Evolutionary conservation across 352 stramenopile genomes (phyloP), one percentile per base, ranked within the genome.

Genomic region (Pythium grandisporangium): DNA sequence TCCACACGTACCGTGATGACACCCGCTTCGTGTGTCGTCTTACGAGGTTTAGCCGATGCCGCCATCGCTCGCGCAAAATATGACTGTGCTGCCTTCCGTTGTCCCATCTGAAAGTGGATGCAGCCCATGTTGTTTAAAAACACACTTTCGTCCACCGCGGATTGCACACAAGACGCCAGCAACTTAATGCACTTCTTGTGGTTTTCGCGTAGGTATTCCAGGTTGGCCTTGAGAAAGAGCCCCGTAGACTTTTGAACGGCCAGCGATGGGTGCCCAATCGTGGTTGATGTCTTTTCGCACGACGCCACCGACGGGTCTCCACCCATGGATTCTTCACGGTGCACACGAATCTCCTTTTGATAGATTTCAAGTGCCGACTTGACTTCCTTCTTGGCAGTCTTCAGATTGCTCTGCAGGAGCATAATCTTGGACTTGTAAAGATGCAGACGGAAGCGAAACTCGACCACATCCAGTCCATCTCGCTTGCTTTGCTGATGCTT

Each of bases 141-240:
- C 51, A 92, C 63, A 58, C 73, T 87, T 63, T 91, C 80, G 41
- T 81, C 82, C 20, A 93, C 75, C 11, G 80, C 72, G 38, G 81
- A 59, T 54, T 87, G 71, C 64, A 80, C 84, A 67, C 80, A 93
- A 30, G 83, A 95, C 37, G 82, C 84, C 42, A 96, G 61, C 46
- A 96, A 67, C 71, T 96, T 96, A 61, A 96, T 89, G 49, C 78
- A 93, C 66, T 96, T 96, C 62, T 93, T 94, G 67, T 95, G 94
- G 59, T 96, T 96, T 52, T 85, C 83, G 40, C 89, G 77, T 66
- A 97, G 76, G 80, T 96, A 95, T 70, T 96, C 88, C 45, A 96
- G 65, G 46, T 97, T 95, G 12, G 88, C 88, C 63, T 95, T 96
- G 22, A 97, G 63, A 61, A 95, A 97, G 44, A 96, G 58, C 34